A percentile compares a stretch with the other conserved stretches of the same genome.
Conservation (phyloP, 257 asterid species). For the Phtheirospermum japonicum region DNA sequence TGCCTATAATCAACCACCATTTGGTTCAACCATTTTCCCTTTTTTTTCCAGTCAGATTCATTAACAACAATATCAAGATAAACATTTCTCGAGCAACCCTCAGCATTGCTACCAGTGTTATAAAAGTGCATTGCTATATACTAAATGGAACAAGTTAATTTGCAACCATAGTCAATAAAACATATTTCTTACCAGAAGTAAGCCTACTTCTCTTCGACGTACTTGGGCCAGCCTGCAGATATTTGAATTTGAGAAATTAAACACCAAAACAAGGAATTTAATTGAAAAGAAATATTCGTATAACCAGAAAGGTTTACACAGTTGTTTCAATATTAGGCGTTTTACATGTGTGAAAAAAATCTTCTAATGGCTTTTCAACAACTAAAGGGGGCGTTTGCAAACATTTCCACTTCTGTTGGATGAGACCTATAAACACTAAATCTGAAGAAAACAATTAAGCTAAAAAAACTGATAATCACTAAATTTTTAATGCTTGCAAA, state of each 20-base stretch:
- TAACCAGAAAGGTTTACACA: not conserved
- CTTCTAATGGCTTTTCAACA: not conserved
- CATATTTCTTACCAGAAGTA: constrained; percentile 52
- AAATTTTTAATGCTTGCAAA: too few relatives aligned
- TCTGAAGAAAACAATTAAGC: too few relatives aligned
- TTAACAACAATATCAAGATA: constrained; percentile 15
- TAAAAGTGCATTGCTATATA: constrained; percentile 5
- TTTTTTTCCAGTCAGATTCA: not conserved
- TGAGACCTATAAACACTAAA: too few relatives aligned
- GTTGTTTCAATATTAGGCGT: constrained; percentile 1
- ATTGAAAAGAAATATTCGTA: not conserved
- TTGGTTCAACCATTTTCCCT: not conserved
- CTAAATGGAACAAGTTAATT: not conserved
- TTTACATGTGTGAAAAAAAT: not conserved
- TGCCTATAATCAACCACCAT: constrained; percentile 1
- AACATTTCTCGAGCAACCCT: not conserved
- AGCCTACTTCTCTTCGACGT: constrained; percentile 61
- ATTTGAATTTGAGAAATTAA: not conserved
- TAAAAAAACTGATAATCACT: too few relatives aligned
- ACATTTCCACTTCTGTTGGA: not conserved
- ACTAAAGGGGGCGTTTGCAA: not conserved
- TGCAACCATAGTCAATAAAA: too few relatives aligned
- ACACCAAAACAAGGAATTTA: not conserved
- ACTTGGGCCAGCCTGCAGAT: constrained; percentile 57
- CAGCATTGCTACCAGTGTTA: not conserved